Evolutionary conservation across 345 rosid species (phyloP).

Genomic region (Gossypium longicalyx): DNA sequence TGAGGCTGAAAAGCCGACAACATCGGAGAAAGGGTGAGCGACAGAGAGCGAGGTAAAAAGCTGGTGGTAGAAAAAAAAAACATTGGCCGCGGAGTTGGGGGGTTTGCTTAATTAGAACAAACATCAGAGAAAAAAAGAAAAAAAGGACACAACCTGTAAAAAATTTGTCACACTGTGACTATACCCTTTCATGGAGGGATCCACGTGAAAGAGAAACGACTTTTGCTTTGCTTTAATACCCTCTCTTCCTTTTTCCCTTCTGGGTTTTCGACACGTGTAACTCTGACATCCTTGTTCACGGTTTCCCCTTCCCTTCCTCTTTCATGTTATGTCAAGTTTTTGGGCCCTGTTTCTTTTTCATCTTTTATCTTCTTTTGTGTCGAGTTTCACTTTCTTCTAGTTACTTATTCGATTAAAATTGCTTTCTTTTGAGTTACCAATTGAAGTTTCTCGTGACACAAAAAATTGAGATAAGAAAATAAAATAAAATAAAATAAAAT

Average conservation of each 20-base stretch:
- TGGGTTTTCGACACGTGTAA: not conserved
- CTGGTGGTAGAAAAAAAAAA: not conserved
- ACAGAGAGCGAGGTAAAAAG: not conserved
- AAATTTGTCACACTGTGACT: constrained; percentile 11
- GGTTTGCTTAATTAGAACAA: not conserved
- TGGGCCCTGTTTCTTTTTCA: not conserved
- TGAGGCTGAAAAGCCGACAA: constrained; percentile 37
- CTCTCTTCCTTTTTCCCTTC: not conserved
- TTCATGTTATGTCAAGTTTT: not conserved
- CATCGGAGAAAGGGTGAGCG: not conserved
- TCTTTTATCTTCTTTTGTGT: not conserved
- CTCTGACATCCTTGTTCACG: not conserved
- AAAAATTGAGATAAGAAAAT: not conserved
- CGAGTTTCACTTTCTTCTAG: not conserved
- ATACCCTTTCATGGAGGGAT: not conserved
- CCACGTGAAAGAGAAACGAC: constrained; percentile 11
- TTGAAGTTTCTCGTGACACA: not conserved
- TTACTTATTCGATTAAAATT: not conserved
- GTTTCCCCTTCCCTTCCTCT: not conserved
- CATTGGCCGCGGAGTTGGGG: not conserved
- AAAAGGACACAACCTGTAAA: not conserved
- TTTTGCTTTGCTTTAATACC: not conserved
- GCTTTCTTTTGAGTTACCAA: not conserved
- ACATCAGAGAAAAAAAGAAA: not conserved
- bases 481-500: not conserved